Evolutionary conservation across 2,329 filamentous ascomycete genomes (phyloP).

Genomic region (Taxawa tesnikishii): DNA sequence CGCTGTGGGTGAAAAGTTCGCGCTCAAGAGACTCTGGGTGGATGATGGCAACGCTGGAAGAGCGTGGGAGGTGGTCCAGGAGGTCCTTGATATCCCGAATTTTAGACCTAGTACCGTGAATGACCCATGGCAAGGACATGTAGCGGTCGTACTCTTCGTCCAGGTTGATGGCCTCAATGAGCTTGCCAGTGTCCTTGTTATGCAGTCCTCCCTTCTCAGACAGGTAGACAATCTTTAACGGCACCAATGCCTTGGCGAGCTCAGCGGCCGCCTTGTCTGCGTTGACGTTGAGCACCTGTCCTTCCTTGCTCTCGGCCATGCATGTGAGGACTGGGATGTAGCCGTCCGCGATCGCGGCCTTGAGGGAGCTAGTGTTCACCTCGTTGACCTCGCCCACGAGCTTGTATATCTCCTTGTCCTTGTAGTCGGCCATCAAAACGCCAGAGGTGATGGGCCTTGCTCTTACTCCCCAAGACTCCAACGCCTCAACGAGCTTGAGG

Average conservation of each 20-base stretch:
- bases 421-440: slow-evolving; percentile 85
- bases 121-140: slow-evolving; percentile 90
- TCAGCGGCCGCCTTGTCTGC: slow-evolving; percentile 94
- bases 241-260: slow-evolving; percentile 76
- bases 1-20: slow-evolving; percentile 92
- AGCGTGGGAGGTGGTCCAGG: slow-evolving; percentile 74
- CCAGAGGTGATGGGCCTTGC: slow-evolving; percentile 81
- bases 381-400: slow-evolving; percentile 90
- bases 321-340: slow-evolving; percentile 90
- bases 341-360: slow-evolving; percentile 79
- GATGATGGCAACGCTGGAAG: slow-evolving; percentile 93
- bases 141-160: slow-evolving; percentile 91
- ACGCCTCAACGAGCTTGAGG: slow-evolving; percentile 75
- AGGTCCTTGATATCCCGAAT: slow-evolving; percentile 96
- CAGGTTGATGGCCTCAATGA: slow-evolving; percentile 94
- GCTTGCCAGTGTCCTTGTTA: slow-evolving; percentile 83
- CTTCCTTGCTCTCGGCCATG: slow-evolving; percentile 87
- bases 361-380: slow-evolving; percentile 81
- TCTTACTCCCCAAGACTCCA: slow-evolving; percentile 81
- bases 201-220: slow-evolving; percentile 95
- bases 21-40: slow-evolving; percentile 92
- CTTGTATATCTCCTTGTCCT: slow-evolving; percentile 93
- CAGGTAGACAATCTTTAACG: slow-evolving; percentile 95
- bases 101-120: slow-evolving; percentile 89
- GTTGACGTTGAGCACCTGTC: slow-evolving; percentile 92